These are phyloP conservation scores for Neurospora sp. DNA, from an alignment of 495 filamentous ascomycete species.

Conservation along the genomic window DNA sequence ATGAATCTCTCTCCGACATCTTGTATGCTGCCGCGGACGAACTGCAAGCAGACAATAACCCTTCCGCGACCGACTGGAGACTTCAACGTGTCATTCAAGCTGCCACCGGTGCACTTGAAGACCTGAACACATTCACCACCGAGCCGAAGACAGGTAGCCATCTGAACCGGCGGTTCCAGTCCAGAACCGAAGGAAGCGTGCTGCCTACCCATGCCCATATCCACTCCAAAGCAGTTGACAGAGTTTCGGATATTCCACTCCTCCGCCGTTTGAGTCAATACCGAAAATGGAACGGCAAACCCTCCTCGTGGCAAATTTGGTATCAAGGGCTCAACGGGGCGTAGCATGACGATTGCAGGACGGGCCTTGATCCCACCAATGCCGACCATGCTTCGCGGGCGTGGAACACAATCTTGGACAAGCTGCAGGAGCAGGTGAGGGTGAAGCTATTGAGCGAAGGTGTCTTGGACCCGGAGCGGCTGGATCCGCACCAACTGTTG, in stretches of 20 bases:
- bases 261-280: not conserved
- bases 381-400: not conserved
- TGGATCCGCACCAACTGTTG: not conserved
- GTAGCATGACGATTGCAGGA: not conserved
- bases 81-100: not conserved
- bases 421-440: not conserved
- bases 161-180: not conserved
- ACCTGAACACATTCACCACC: not conserved
- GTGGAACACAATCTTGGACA: not conserved
- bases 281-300: not conserved
- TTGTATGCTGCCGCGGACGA: not conserved
- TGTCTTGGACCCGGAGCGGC: not conserved
- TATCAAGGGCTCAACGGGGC: not conserved
- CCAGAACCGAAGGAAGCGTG: not conserved
- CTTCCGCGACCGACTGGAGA: not conserved
- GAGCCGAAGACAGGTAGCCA: not conserved
- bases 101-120: not conserved
- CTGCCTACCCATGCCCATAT: not conserved
- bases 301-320: not conserved
- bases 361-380: not conserved
- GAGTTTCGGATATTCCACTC: not conserved
- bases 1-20: not conserved
- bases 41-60: rapidly evolving
- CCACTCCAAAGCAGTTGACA: not conserved
- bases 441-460: not conserved